Base-by-base conservation (phyloP, 371 early-diverging fungal genomes). In the Thermomucor indicae-seudaticae region DNA sequence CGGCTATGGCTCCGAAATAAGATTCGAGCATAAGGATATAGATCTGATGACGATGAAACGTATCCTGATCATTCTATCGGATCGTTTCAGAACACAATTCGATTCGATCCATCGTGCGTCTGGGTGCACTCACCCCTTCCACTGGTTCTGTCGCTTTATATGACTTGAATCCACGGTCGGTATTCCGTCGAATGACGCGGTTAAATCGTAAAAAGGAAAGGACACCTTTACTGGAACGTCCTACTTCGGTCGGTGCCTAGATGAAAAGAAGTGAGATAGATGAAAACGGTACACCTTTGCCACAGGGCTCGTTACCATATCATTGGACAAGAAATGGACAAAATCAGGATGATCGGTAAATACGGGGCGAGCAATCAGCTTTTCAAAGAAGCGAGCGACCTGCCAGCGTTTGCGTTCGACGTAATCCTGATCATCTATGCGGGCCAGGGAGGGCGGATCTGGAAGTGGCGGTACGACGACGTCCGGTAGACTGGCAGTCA, bases 371-470 rank as follows among this genome's bases (percentile, higher is more conserved):
- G 50, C 43, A 16, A 66, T 67, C 1, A 79, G 39, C 51, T 76
- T 77, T 31, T 70, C 66, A 53, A 82, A 61, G 38, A 79, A 75
- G 6, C 83, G 60, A 16, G 61, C 68, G 7, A 78, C 64, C 38
- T 82, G 83, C n/a, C 78, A 39, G 12, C 83, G 56, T 43, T 82
- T 82, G 27, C 79, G 58, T 53, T 82, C 83, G 1, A 82, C 79
- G 40, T 79, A 75, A 62, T 80, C 83, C 51, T 80, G 80, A 48
- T 82, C 83, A 41, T 82, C 83, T 48, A 75, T 77, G 23, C 58
- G 64, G 11, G 60, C 50, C n/a, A 60, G 44, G 20, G 65, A 53
- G 8, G 78, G 63, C 6, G 74, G 66, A n/a, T 80, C 83, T 11
- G 83, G 83, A 3, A 82, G 49, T 10, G 83, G 75, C 20, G 83